A percentile compares a stretch with the other conserved stretches of the same genome.
These are phyloP conservation scores for Conidiobolus incongruus DNA, from an alignment of 371 early-diverging fungal genomes.

Conservation along the genomic window DNA sequence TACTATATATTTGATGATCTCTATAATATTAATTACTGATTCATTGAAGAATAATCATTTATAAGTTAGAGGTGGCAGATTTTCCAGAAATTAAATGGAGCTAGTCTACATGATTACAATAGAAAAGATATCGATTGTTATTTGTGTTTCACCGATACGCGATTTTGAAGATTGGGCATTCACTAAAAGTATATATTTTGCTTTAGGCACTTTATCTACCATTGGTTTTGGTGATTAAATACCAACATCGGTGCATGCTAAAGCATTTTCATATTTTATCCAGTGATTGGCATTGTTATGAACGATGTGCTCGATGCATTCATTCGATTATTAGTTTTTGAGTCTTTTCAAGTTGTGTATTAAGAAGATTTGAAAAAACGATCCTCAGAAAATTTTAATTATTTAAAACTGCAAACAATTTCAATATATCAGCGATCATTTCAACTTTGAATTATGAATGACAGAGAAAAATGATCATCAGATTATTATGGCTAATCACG, in stretches of 20 bases:
- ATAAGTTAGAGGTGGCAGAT: neutral
- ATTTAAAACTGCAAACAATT: no score
- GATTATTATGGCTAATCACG: no score
- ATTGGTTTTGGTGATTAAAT: slow-evolving; percentile 4
- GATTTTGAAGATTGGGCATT: slow-evolving; percentile 2
- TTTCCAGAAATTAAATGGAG: neutral
- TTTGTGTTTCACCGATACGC: neutral
- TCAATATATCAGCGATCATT: no score
- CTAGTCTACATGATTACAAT: neutral
- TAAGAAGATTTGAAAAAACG: neutral
- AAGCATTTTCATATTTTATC: slow-evolving; percentile 1
- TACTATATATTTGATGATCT: neutral
- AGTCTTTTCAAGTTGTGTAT: neutral
- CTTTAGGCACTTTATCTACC: slow-evolving; percentile 3
- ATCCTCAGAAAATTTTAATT: no score
- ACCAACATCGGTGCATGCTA: neutral
- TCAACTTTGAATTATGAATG: no score
- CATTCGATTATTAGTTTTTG: slow-evolving; percentile 1
- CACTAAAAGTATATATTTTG: neutral
- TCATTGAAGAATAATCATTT: neutral
- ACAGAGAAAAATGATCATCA: no score
- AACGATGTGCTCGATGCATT: slow-evolving; percentile 1
- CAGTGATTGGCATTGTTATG: slow-evolving; percentile 2
- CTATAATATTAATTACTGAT: neutral
- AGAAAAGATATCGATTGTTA: neutral